Percentiles rank a stretch among this genome's conserved stretches.
Evolutionary conservation across 768 basidiomycete genomes (phyloP).

Genomic region (Kwoniella newhampshirensis): DNA sequence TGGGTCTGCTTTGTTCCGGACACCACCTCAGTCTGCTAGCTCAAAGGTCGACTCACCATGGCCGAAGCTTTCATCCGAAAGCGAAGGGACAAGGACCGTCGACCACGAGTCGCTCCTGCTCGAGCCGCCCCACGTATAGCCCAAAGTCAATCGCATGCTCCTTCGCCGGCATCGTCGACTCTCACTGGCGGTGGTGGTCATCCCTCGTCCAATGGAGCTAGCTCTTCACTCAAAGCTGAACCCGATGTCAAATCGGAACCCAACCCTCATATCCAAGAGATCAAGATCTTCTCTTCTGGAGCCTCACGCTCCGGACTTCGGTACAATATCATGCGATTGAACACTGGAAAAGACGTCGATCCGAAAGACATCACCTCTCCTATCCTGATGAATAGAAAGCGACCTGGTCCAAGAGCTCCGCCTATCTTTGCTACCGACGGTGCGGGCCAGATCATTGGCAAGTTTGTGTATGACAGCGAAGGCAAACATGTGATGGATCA

Average conservation of each 20-base stretch:
- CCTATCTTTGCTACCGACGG: constrained; percentile 34
- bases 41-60: constrained; percentile 17
- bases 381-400: constrained; percentile 39
- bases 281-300: constrained; percentile 41
- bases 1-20: no score
- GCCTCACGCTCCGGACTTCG: constrained; percentile 17
- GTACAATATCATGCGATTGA: constrained; percentile 41
- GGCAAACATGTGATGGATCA: constrained; percentile 38
- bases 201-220: neutral
- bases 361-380: constrained; percentile 24
- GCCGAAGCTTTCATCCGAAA: constrained; percentile 42
- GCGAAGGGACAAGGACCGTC: constrained; percentile 38
- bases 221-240: constrained; percentile 19
- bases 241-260: neutral
- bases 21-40: neutral
- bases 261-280: constrained; percentile 26
- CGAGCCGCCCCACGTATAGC: constrained; percentile 1
- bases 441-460: constrained; percentile 33
- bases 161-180: constrained; percentile 1
- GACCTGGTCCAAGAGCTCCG: constrained; percentile 32
- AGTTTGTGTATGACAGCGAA: constrained; percentile 39
- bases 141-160: constrained; percentile 8
- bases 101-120: constrained; percentile 8
- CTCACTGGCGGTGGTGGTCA: neutral
- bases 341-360: constrained; percentile 31